Evolutionary conservation across 225 moss, liverwort and hornwort species (phyloP).

Genomic region (Physcomitrellopsis africana): DNA sequence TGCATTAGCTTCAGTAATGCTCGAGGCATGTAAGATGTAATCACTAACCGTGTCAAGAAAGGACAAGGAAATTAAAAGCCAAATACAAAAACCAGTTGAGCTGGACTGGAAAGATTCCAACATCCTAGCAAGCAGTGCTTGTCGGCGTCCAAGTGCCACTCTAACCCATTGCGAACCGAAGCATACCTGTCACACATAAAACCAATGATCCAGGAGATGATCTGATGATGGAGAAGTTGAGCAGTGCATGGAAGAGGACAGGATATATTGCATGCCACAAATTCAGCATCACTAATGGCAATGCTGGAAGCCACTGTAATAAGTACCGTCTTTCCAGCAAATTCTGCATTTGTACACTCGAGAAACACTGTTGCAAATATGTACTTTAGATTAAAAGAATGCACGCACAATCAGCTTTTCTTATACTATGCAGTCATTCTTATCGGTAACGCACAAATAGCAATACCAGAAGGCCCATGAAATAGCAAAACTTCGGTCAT

Average conservation of each 20-base stretch:
- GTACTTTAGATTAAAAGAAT: not conserved
- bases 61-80: conserved; percentile 6
- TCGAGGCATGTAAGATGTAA: conserved; percentile 17
- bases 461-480: conserved; percentile 55
- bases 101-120: conserved; percentile 48
- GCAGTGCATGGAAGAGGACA: not conserved
- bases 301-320: not conserved
- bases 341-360: not conserved
- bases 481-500: conserved; percentile 50
- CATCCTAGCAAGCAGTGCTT: conserved; percentile 52
- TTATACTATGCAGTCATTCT: not conserved
- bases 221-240: not conserved
- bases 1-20: not conserved
- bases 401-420: not conserved
- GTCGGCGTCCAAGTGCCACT: conserved; percentile 58
- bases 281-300: conserved; percentile 12
- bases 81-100: conserved; percentile 24
- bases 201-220: conserved; percentile 2
- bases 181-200: conserved; percentile 37
- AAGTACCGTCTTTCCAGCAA: not conserved
- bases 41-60: conserved; percentile 26
- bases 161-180: conserved; percentile 59
- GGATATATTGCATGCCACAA: conserved; percentile 1
- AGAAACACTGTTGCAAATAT: not conserved
- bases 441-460: conserved; percentile 60